phyloP scores from a whole-genome alignment of 2,329 filamentous ascomycete genomes.

The Phaeophleospora eucalypticola region DNA sequence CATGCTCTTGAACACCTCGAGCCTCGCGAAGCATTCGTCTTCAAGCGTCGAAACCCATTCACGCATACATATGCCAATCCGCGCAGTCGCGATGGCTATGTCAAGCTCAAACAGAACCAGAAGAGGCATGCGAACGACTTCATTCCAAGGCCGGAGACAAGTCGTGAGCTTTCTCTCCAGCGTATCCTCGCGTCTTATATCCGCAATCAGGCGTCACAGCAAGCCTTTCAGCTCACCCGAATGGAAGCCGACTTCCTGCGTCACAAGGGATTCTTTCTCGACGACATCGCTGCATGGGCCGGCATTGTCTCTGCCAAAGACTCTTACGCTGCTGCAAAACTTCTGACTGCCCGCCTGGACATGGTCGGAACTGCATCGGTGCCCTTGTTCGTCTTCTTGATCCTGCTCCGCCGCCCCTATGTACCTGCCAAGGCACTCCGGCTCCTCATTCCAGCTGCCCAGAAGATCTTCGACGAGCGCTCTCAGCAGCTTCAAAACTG shows the following conservation, averaged over 20 bases:
- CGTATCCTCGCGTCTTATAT: conserved; percentile 19
- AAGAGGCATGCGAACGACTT: not conserved
- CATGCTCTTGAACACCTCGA: conserved; percentile 4
- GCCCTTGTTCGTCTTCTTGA: conserved; percentile 46
- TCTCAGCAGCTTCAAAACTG: not conserved
- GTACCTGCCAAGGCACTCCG: conserved; percentile 42
- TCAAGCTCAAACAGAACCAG: not conserved
- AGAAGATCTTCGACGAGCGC: conserved; percentile 4
- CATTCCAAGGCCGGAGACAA: not conserved
- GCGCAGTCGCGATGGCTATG: not conserved
- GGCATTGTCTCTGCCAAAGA: conserved; percentile 20
- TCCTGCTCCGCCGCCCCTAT: conserved; percentile 43
- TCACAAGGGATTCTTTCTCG: conserved; percentile 12
- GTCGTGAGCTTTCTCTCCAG: conserved; percentile 9
- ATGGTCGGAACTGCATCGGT: conserved; percentile 18
- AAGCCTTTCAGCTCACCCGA: conserved; percentile 7
- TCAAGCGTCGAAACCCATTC: not conserved
- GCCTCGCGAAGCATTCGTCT: too few relatives aligned
- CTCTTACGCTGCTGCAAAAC: conserved; percentile 18
- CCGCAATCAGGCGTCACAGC: conserved; percentile 8
- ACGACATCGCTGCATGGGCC: conserved; percentile 27
- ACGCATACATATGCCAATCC: conserved; percentile 4
- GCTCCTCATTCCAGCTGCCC: conserved; percentile 33
- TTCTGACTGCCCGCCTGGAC: conserved; percentile 10
- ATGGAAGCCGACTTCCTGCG: conserved; percentile 15